Conservation (phyloP, 169 alveolate genomes). For the Plasmodium gallinaceum region DNA sequence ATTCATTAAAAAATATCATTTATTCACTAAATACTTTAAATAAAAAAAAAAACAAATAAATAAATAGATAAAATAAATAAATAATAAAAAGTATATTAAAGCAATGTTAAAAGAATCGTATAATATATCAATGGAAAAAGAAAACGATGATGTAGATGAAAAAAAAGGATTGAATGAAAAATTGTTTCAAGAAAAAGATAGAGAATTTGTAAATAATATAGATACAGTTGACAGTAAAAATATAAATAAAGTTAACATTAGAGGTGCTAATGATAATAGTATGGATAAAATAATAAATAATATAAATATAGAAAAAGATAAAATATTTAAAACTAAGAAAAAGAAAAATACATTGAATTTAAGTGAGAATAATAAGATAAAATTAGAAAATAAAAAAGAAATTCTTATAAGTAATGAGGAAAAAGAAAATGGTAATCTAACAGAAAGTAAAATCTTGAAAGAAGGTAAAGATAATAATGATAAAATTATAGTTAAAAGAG, state of each 20-base stretch:
- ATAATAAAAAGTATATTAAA: background rate
- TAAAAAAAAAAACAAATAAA: conserved; percentile 3
- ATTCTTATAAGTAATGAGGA: no score
- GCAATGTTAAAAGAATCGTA: conserved; percentile 5
- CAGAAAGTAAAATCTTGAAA: no score
- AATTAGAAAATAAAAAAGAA: no score
- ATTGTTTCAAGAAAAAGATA: conserved; percentile 4
- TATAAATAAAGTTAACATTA: background rate
- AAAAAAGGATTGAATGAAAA: conserved; percentile 11
- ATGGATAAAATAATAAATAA: background rate
- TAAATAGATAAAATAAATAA: background rate
- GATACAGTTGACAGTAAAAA: background rate
- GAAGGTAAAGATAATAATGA: no score
- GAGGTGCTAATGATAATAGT: conserved; percentile 6
- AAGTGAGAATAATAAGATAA: background rate
- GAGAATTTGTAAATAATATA: background rate
- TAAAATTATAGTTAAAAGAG: no score
- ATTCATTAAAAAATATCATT: background rate
- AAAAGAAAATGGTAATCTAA: no score
- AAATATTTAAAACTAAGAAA: background rate
- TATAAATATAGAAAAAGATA: background rate
- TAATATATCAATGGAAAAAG: conserved; percentile 15
- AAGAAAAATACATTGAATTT: conserved; percentile 4
- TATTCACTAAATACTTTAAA: background rate
- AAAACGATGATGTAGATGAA: background rate